These are phyloP conservation scores for Adansonia digitata DNA, from an alignment of 345 rosid genomes.

Conservation along the genomic window DNA sequence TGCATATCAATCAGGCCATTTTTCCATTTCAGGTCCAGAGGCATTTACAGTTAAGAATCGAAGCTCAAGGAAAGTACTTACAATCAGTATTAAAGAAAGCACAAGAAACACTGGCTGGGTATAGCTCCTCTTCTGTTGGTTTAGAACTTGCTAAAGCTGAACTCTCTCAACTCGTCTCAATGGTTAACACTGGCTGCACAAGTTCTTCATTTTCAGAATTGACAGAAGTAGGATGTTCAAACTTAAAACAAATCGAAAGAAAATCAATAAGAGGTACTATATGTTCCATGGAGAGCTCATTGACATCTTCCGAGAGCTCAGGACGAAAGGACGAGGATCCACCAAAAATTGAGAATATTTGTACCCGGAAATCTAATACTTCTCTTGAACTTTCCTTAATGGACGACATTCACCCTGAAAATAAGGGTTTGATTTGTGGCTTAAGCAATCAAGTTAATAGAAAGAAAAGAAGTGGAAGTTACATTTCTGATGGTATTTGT, in stretches of 20 bases:
- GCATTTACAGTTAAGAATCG: conserved; percentile 89
- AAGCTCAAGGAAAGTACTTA: conserved; percentile 95
- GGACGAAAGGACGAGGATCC: conserved; percentile 43
- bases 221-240: conserved; percentile 45
- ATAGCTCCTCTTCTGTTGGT: conserved; percentile 51
- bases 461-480: conserved; percentile 47
- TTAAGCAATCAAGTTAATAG: conserved; percentile 27
- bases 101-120: conserved; percentile 82
- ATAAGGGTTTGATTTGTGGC: conserved; percentile 8
- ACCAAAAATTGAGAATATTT: conserved; percentile 20
- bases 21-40: conserved; percentile 70
- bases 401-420: conserved; percentile 50
- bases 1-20: conserved; percentile 5
- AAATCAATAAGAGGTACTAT: conserved; percentile 34
- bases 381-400: conserved; percentile 54
- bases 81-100: conserved; percentile 81
- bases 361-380: conserved; percentile 13
- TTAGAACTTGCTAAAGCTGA: conserved; percentile 70
- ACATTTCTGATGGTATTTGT: conserved; percentile 27
- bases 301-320: conserved; percentile 81
- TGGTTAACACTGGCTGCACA: conserved; percentile 48
- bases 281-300: conserved; percentile 77
- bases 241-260: conserved; percentile 26
- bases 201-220: conserved; percentile 63
- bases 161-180: conserved; percentile 62